Evolutionary conservation across 441 rosid genomes (phyloP), one percentile per base, ranked within the genome.

Genomic region (Melastoma candidum): DNA sequence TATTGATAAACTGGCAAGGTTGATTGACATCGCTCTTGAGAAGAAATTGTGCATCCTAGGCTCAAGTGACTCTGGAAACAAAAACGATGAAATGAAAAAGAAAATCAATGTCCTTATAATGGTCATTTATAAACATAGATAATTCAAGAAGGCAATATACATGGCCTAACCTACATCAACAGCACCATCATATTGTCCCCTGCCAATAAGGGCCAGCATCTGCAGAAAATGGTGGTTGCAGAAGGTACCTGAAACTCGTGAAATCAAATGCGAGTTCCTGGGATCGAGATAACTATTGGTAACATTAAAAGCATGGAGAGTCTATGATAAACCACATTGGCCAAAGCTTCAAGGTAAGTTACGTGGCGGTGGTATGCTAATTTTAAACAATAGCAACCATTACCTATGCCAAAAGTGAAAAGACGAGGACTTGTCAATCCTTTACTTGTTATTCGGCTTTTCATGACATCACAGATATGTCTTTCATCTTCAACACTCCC

Each of bases 191-290:
- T 77, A 73, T 25, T 82, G 75, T 26, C 99, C 99, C 59, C 79
- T 74, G 67, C 94, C 72, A 50, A 83, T 58, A 52, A 57, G 74
- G 13, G 97, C 80, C 71, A 90, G 94, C 85, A 71, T 82, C 63
- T 64, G 80, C 48, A 94, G 74, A 80, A 94, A 94, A 77, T 90
- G 67, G 63, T 94, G 97, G 75, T 94, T 94, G 68, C 99, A 90
- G 71, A 72, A 90, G 54, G 82, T 53, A 71, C 98, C 98, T 92
- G 86, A 45, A 65, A 67, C 26, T 47, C 59, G 52, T 12, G 44
- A 48, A 36, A 45, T 39, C 10, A 24, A 12, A 60, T 49, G 50
- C 44, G 25, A 44, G 47, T 29, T 25, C 29, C 44, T 29, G 46
- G 41, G 2, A 49, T 32, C 17, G 12, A 52, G 1, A 36, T 0